Percentiles rank a stretch among this genome's conserved stretches.
Conservation (phyloP, 345 rosid genomes). For the Gossypium mustelinum region DNA sequence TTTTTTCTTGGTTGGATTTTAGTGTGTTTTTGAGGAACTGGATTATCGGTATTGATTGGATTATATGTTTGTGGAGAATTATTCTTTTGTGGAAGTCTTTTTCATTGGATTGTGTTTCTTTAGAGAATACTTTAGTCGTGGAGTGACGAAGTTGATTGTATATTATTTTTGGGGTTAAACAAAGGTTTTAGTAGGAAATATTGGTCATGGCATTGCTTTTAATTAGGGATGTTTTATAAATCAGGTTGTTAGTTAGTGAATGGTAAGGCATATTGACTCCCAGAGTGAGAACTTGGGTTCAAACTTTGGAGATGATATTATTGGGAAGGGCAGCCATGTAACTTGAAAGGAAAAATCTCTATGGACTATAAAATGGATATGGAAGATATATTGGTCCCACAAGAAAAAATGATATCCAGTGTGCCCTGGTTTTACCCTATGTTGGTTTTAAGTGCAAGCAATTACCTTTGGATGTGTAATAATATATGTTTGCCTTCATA, state of each 20-base stretch:
- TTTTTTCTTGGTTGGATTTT: neutral
- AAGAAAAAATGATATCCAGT: neutral
- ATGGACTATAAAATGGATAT: too few relatives aligned
- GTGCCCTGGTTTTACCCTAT: neutral
- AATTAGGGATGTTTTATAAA: neutral
- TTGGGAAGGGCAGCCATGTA: too few relatives aligned
- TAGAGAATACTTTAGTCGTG: neutral
- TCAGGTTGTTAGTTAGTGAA: constrained; percentile 12
- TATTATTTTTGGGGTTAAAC: neutral
- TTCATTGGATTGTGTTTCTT: neutral
- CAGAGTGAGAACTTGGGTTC: too few relatives aligned
- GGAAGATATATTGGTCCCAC: too few relatives aligned
- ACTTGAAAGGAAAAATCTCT: too few relatives aligned
- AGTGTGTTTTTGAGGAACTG: neutral
- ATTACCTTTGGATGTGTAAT: neutral
- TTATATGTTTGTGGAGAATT: neutral
- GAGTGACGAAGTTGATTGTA: neutral
- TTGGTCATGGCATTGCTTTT: neutral
- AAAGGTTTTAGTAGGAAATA: neutral
- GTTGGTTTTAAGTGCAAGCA: neutral
- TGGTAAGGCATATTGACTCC: neutral
- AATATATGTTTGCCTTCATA: neutral
- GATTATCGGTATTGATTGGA: constrained; percentile 7
- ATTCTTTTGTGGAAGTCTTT: neutral
- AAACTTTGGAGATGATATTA: too few relatives aligned